Evolutionary conservation across 2,329 filamentous ascomycete species (phyloP).

Genomic region (Paramyrothecium sp.): DNA sequence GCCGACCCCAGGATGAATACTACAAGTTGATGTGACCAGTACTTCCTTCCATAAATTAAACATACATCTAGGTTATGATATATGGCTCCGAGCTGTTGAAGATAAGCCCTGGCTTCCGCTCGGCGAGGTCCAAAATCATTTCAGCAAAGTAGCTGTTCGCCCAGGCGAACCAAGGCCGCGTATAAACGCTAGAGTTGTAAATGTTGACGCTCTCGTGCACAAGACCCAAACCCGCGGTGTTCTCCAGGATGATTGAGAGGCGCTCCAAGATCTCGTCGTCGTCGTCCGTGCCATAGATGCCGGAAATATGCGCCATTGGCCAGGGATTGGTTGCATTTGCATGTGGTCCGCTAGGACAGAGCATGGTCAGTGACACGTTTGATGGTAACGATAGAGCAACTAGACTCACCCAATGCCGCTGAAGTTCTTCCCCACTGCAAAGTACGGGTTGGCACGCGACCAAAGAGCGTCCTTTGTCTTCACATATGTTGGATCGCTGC

Average conservation of each 20-base stretch:
- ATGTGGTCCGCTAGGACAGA: slow-evolving; percentile 48
- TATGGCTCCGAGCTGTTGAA: slow-evolving; percentile 14
- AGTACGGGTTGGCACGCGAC: slow-evolving; percentile 77
- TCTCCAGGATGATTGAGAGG: slow-evolving; percentile 36
- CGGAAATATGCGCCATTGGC: slow-evolving; percentile 56
- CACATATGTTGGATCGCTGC: slow-evolving; percentile 66
- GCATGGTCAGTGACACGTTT: background rate
- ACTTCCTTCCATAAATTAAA: too few relatives aligned
- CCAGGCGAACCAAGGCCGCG: slow-evolving; percentile 46
- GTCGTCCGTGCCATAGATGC: slow-evolving; percentile 43
- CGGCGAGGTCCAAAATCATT: slow-evolving; percentile 68
- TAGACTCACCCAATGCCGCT: slow-evolving; percentile 21
- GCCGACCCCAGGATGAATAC: too few relatives aligned
- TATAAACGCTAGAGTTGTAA: slow-evolving; percentile 37
- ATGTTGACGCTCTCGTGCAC: slow-evolving; percentile 48
- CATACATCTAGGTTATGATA: background rate
- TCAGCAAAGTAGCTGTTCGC: slow-evolving; percentile 42
- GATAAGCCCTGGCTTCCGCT: slow-evolving; percentile 77
- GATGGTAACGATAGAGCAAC: background rate
- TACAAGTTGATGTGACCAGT: too few relatives aligned
- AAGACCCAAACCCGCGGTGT: slow-evolving; percentile 39
- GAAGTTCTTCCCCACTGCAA: slow-evolving; percentile 26
- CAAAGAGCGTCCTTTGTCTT: slow-evolving; percentile 80
- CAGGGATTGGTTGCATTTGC: slow-evolving; percentile 60
- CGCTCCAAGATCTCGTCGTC: slow-evolving; percentile 33